Evolutionary conservation across 768 basidiomycete species (phyloP).

Genomic region (Tricholoma furcatifolium): DNA sequence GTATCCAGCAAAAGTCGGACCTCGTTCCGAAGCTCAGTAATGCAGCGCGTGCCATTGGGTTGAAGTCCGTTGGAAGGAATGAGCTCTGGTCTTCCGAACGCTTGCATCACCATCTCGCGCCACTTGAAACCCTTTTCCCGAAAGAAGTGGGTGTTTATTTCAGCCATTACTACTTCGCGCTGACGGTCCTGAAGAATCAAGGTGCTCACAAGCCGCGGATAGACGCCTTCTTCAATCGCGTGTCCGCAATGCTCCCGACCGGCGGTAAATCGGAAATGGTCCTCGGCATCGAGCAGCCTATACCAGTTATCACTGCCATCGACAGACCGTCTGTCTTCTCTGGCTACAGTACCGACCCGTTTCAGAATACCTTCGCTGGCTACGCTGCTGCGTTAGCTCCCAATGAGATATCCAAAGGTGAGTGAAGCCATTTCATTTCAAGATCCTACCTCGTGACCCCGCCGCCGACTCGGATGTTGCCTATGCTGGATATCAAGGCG

Average conservation of each 20-base stretch:
- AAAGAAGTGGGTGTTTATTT: not conserved
- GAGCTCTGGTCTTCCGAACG: not conserved
- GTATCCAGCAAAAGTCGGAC: no score
- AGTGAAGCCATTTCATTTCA: no score
- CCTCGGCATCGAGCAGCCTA: constrained; percentile 17
- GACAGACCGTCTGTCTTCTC: constrained; percentile 10
- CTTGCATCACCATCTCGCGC: not conserved
- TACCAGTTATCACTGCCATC: constrained; percentile 10
- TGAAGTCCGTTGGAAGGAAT: not conserved
- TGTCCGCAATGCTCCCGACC: constrained; percentile 1
- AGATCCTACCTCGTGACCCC: no score
- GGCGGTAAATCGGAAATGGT: constrained; percentile 10
- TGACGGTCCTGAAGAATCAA: constrained; percentile 9
- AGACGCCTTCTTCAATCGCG: constrained; percentile 17
- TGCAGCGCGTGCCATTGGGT: no score
- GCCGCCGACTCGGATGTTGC: no score
- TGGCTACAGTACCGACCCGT: no score
- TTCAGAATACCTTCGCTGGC: no score
- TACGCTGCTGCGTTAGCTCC: constrained; percentile 17
- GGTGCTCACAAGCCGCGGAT: constrained; percentile 12
- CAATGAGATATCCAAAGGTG: no score
- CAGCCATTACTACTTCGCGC: not conserved
- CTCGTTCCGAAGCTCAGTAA: no score
- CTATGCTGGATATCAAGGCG: no score
- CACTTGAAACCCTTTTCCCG: not conserved